phyloP scores from a whole-genome alignment of 805 yeast genomes.

The Candida mattraensis region DNA sequence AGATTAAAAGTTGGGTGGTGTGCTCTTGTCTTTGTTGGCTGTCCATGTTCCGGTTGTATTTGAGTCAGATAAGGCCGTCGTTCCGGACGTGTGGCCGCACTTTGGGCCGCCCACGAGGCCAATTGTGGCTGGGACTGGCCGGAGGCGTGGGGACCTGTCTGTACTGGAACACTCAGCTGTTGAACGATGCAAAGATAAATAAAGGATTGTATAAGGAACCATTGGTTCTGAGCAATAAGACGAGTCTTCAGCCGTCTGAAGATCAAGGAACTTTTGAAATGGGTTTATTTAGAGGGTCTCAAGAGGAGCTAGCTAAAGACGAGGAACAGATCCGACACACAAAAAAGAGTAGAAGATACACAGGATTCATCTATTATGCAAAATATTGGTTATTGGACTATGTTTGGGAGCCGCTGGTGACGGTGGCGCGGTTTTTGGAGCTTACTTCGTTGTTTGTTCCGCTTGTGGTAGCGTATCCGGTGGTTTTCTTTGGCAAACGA shows the following conservation, averaged over 20 bases:
- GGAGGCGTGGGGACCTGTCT: slow-evolving; percentile 1
- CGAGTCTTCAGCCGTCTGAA: slow-evolving; percentile 44
- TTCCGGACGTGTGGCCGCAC: too few species aligned
- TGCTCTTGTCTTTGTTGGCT: slow-evolving; percentile 6
- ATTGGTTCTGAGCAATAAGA: slow-evolving; percentile 25
- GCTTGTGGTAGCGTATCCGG: slow-evolving; percentile 62
- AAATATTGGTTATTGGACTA: slow-evolving; percentile 51
- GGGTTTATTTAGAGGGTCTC: slow-evolving; percentile 63
- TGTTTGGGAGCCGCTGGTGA: slow-evolving; percentile 66
- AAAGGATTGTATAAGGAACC: slow-evolving; percentile 19
- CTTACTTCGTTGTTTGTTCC: slow-evolving; percentile 70
- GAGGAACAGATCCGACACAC: slow-evolving; percentile 35
- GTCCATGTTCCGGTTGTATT: too few species aligned
- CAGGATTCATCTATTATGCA: slow-evolving; percentile 38
- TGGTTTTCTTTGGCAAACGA: slow-evolving; percentile 52
- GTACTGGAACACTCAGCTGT: slow-evolving; percentile 6
- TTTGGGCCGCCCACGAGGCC: too few species aligned
- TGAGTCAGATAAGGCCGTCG: too few species aligned
- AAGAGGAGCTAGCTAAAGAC: slow-evolving; percentile 48
- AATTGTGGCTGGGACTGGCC: slow-evolving; percentile 1
- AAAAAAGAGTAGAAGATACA: slow-evolving; percentile 16
- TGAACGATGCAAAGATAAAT: slow-evolving; percentile 16
- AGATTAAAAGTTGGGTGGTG: slow-evolving; percentile 2
- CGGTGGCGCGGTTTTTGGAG: slow-evolving; percentile 68
- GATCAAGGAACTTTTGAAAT: slow-evolving; percentile 66